Base-by-base conservation (phyloP, 805 yeast species). In the Starmerella lactis-condensi region DNA sequence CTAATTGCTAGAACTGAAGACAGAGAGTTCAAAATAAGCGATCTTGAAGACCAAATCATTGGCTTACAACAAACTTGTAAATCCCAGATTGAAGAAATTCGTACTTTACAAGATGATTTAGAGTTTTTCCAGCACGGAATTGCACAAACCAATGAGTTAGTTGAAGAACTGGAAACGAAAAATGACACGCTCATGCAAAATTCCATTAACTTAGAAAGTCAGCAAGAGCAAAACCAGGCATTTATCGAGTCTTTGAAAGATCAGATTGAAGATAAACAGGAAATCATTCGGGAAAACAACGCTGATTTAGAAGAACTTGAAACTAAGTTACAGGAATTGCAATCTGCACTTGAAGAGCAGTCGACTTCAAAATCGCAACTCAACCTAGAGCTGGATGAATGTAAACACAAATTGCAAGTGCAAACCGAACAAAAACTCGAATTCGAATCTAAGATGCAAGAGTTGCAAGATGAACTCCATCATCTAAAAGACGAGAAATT, bases 291-390 rank as follows among this genome's bases (percentile, higher is more conserved):
- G 23, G n/a, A n/a, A 21, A 21, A 11, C 11, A 21, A 21, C 11
- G 23, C 23, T 21, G 23, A 21, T 21, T 21, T 21, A 21, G 23
- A 21, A 21, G 23, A 21, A 21, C 23, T 21, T 21, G 23, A 11
- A 21, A 21, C 11, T 21, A 21, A 21, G n/a, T 21, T 21, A 21
- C n/a, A 11, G 11, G 11, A 21, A 21, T n/a, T 21, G 11, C n/a
- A n/a, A n/a, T n/a, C n/a, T n/a, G n/a, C n/a, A n/a, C n/a, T n/a
- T n/a, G n/a, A n/a, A n/a, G n/a, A n/a, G n/a, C n/a, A n/a, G n/a
- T n/a, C n/a, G n/a, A n/a, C n/a, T n/a, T n/a, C n/a, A n/a, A n/a
- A n/a, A n/a, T n/a, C n/a, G n/a, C n/a, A n/a, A n/a, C n/a, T n/a
- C n/a, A n/a, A n/a, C n/a, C n/a, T n/a, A n/a, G n/a, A n/a, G n/a